Evolutionary conservation across 768 basidiomycete species (phyloP).

Genomic region (Pleurotus platypus): DNA sequence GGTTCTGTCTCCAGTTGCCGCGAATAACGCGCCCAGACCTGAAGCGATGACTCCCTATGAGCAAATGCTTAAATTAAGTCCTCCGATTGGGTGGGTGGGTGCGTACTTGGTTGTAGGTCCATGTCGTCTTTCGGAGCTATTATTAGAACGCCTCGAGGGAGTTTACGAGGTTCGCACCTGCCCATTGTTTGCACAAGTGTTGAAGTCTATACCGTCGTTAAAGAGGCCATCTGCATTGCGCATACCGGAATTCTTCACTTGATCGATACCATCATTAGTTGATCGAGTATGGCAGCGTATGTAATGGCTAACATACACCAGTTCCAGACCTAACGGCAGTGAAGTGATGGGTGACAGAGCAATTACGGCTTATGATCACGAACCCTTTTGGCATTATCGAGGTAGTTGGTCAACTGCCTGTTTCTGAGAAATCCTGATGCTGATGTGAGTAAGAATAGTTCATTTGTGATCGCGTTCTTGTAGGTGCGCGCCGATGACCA

Average conservation of each 20-base stretch:
- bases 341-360: background rate
- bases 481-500: slow-evolving; percentile 53
- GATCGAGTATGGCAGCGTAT: no score
- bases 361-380: background rate
- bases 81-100: background rate
- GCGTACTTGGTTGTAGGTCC: slow-evolving; percentile 56
- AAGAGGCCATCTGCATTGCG: slow-evolving; percentile 40
- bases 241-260: slow-evolving; percentile 42
- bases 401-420: slow-evolving; percentile 30
- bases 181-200: slow-evolving; percentile 38
- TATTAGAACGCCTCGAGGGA: no score
- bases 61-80: background rate
- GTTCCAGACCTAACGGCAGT: slow-evolving; percentile 24
- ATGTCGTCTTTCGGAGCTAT: slow-evolving; percentile 37
- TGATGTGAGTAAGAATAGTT: slow-evolving; percentile 49
- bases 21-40: slow-evolving; percentile 43
- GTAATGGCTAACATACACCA: slow-evolving; percentile 26
- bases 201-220: slow-evolving; percentile 39
- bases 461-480: slow-evolving; percentile 62
- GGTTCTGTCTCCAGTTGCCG: slow-evolving; percentile 31
- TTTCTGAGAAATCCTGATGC: slow-evolving; percentile 42
- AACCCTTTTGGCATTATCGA: slow-evolving; percentile 47
- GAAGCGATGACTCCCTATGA: slow-evolving; percentile 53
- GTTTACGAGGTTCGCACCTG: slow-evolving; percentile 23
- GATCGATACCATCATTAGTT: background rate